Conservation (phyloP, 2,329 filamentous ascomycete species). For the Clarireedia homoeocarpa region DNA sequence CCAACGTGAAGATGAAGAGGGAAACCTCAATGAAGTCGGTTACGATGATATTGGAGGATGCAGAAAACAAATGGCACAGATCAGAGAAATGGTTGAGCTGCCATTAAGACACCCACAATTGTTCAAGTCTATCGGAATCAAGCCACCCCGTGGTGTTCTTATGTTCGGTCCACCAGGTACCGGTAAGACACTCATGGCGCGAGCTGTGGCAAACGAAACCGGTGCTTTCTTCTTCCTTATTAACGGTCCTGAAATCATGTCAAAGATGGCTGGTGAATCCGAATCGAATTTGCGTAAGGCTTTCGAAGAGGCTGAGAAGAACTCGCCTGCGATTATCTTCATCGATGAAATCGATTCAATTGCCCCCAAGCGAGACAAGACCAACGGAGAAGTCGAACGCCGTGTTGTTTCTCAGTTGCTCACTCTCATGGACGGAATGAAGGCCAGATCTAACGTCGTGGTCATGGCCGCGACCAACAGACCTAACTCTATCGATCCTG, state of each 20-base stretch:
- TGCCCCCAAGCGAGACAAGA: slow-evolving; percentile 99
- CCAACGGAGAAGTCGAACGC: slow-evolving; percentile 96
- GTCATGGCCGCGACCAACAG: slow-evolving; percentile 99
- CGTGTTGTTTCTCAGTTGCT: slow-evolving; percentile 95
- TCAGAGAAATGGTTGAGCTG: slow-evolving; percentile 95
- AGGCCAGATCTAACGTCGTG: slow-evolving; percentile 95
- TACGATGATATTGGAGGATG: slow-evolving; percentile 99
- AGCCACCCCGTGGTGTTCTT: slow-evolving; percentile 95
- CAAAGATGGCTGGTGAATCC: slow-evolving; percentile 99
- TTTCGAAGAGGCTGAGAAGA: slow-evolving; percentile 99
- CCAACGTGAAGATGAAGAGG: slow-evolving; percentile 97
- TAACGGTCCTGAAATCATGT: slow-evolving; percentile 99
- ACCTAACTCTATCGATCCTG: slow-evolving; percentile 97
- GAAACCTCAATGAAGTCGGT: slow-evolving; percentile 97
- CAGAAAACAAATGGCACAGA: slow-evolving; percentile 99
- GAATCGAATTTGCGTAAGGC: slow-evolving; percentile 97
- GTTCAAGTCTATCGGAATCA: slow-evolving; percentile 99
- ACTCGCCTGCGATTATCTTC: slow-evolving; percentile 98
- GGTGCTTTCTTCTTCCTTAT: slow-evolving; percentile 99
- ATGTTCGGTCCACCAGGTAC: slow-evolving; percentile 96
- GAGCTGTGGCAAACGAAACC: slow-evolving; percentile 97
- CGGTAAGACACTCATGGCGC: slow-evolving; percentile 98
- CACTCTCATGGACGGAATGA: slow-evolving; percentile 99
- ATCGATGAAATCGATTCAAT: slow-evolving; percentile 99
- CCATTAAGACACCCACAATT: slow-evolving; percentile 94